Conservation (phyloP, 2,329 filamentous ascomycete species). For the Xylaria sp. region DNA sequence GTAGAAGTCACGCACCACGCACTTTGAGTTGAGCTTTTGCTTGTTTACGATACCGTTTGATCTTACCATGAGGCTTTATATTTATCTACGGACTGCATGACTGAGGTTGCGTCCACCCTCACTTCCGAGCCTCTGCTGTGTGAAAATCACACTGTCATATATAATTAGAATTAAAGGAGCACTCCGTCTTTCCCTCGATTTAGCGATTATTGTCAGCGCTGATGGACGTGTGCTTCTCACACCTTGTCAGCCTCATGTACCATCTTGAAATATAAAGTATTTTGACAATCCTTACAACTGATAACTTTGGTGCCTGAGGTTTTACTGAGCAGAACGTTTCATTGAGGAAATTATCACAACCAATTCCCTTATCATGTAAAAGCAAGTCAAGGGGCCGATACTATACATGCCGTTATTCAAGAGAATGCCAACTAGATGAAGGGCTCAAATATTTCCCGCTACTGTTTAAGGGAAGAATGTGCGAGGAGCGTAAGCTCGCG, state of each 20-base stretch:
- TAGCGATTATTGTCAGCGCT: neutral
- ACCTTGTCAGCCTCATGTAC: neutral
- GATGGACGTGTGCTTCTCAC: neutral
- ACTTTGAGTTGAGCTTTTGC: neutral
- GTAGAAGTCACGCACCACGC: constrained; percentile 28
- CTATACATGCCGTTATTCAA: too few relatives aligned
- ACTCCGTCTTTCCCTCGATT: neutral
- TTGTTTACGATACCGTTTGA: neutral
- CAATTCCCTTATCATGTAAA: neutral
- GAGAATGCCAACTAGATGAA: too few relatives aligned
- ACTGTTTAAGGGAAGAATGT: too few relatives aligned
- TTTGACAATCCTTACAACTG: neutral
- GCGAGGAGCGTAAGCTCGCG: too few relatives aligned
- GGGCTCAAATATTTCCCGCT: too few relatives aligned
- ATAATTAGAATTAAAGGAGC: constrained; percentile 6
- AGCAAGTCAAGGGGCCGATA: neutral
- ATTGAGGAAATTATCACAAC: neutral
- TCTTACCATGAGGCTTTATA: neutral
- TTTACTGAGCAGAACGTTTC: neutral
- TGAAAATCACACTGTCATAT: neutral
- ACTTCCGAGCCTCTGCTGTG: neutral
- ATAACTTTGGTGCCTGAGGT: neutral
- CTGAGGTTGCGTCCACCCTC: neutral
- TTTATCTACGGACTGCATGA: neutral
- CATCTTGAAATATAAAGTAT: neutral